A percentile compares a stretch with the other conserved stretches of the same genome.
phyloP scores from a whole-genome alignment of 441 rosid species.

The Gossypium laxum region DNA sequence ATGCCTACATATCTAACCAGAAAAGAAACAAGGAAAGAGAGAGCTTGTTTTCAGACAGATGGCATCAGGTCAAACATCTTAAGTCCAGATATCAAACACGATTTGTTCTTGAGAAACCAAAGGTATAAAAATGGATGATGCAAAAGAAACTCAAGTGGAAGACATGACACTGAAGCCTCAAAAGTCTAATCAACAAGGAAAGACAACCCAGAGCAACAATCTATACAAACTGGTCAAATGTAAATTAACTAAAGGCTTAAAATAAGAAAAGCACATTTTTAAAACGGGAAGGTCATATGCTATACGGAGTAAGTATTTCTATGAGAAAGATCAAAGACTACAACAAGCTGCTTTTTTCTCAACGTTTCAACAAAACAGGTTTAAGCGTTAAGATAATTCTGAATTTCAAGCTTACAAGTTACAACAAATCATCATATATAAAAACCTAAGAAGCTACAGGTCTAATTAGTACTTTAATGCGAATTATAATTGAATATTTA shows the following conservation, averaged over 20 bases:
- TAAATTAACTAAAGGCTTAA: background rate
- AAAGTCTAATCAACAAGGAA: background rate
- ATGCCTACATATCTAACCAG: background rate
- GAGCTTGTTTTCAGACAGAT: background rate
- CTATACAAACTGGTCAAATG: background rate
- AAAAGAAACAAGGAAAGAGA: background rate
- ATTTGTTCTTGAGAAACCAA: background rate
- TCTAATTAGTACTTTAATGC: background rate
- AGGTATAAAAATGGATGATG: background rate
- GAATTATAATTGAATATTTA: background rate
- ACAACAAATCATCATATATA: background rate
- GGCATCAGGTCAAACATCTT: background rate
- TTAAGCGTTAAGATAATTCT: background rate
- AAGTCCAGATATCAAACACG: background rate
- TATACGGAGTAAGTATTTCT: background rate
- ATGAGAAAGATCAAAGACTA: background rate
- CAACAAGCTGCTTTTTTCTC: slow-evolving; percentile 4
- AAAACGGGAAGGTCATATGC: background rate
- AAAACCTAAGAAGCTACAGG: background rate
- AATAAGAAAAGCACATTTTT: background rate
- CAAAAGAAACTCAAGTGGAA: slow-evolving; percentile 10
- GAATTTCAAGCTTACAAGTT: background rate
- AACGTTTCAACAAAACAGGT: background rate
- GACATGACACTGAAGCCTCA: background rate
- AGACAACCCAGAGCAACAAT: background rate